A percentile compares a stretch with the other conserved stretches of the same genome.
phyloP scores from a whole-genome alignment of 139 green algal genomes.

The Tetradesmus lagerheimii region DNA sequence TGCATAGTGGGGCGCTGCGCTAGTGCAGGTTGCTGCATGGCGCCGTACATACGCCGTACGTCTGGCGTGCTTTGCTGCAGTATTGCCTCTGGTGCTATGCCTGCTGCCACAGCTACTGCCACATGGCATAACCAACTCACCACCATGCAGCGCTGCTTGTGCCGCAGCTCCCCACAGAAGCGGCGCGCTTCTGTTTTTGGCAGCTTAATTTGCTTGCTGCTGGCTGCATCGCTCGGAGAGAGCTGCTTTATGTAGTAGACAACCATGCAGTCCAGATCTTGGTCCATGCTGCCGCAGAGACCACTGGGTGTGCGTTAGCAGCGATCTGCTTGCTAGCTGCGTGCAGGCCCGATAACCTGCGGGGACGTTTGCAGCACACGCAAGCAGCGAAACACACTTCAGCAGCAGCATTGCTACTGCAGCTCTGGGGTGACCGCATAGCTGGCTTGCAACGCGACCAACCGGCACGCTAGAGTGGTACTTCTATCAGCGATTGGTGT shows the following conservation, averaged over 20 bases:
- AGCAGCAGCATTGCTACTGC: no score
- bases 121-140: neutral
- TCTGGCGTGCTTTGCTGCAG: neutral
- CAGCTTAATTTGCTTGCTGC: slow-evolving; percentile 51
- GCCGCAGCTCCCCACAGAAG: slow-evolving; percentile 49
- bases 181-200: slow-evolving; percentile 42
- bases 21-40: no score
- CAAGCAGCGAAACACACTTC: no score
- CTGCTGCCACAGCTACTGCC: neutral
- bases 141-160: slow-evolving; percentile 38
- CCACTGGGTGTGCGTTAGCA: neutral
- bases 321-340: neutral
- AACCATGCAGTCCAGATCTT: neutral
- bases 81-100: neutral
- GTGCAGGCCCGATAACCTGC: neutral
- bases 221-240: slow-evolving; percentile 40
- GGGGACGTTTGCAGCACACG: no score
- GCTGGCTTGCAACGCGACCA: no score
- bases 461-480: no score
- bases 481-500: no score
- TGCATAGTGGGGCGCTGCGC: no score
- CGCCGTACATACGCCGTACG: no score
- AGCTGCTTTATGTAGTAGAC: slow-evolving; percentile 52
- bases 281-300: neutral
- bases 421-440: no score